Evolutionary conservation across 192 early-diverging fungal species (phyloP), one percentile per base, ranked within the genome.

Genomic region (Cladochytrium replicatum): DNA sequence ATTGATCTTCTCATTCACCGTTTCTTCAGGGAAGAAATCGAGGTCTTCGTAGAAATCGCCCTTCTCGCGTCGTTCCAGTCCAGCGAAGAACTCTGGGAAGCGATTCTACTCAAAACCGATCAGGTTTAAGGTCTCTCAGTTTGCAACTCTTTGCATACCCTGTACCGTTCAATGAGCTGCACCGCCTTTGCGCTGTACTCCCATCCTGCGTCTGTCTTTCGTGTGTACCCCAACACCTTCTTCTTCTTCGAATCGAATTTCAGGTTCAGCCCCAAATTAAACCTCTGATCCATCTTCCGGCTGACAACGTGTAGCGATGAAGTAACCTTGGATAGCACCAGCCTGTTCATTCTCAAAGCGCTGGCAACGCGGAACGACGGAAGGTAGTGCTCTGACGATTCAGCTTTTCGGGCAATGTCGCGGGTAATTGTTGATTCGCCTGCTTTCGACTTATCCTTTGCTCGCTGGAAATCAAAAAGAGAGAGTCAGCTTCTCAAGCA

Each of bases 151-250:
- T n/a, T n/a, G 30, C 48, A 8, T 49, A 73, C 69, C 60, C 82
- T 78, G 66, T 90, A 98, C 13, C 78, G 67, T 11, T 50, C 39
- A 32, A 98, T 69, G 23, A 97, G 55, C 0, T 75, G 72, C 3
- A 91, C 62, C 0, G 92, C 93, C 44, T 77, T 81, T 45, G 74
- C 64, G 26, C 83, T 86, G 46, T 75, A 98, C 61, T 90, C 86
- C 95, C 95, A 98, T 9, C 75, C 74, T 23, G 63, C 68, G 19
- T 81, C 77, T 2, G 57, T 50, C 54, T 93, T 93, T 34, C 80
- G 69, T 3, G 89, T 80, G 58, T 92, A 94, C 1, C 92, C 93
- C 2, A 88, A 48, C 0, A 90, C 93, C 57, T 95, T 95, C 43
- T 83, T 72, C 38, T 79, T 74, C 55, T 85, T 84, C 5, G 71